These are phyloP conservation scores for Bisporella sp. DNA, from an alignment of 2,329 filamentous ascomycete species.

Conservation along the genomic window DNA sequence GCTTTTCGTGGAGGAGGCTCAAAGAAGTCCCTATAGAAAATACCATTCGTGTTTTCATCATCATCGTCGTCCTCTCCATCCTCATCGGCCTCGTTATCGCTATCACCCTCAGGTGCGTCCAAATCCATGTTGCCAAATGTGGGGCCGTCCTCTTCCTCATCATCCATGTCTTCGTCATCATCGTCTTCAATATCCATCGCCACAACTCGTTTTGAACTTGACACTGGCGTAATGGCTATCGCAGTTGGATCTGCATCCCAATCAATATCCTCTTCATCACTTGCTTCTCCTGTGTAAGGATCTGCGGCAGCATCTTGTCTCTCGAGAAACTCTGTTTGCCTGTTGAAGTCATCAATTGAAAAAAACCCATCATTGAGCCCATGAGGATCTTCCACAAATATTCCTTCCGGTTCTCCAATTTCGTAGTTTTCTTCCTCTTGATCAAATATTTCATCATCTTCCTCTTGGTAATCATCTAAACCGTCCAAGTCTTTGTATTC, in stretches of 20 bases:
- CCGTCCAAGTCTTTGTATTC: slow-evolving; percentile 17
- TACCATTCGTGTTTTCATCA: slow-evolving; percentile 70
- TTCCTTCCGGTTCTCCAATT: slow-evolving; percentile 42
- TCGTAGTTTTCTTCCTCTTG: slow-evolving; percentile 39
- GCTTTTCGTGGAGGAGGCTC: slow-evolving; percentile 72
- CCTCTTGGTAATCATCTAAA: slow-evolving; percentile 29
- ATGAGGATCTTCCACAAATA: slow-evolving; percentile 65
- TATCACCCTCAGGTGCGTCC: slow-evolving; percentile 63
- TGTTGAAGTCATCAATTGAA: slow-evolving; percentile 96
- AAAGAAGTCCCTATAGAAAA: slow-evolving; percentile 92
- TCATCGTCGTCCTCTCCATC: slow-evolving; percentile 50
- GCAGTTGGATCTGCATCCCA: slow-evolving; percentile 75
- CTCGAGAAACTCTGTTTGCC: slow-evolving; percentile 83
- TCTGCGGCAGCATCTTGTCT: slow-evolving; percentile 75
- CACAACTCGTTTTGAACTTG: slow-evolving; percentile 25
- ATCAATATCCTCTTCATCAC: slow-evolving; percentile 81
- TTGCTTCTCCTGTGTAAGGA: slow-evolving; percentile 63
- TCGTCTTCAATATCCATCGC: slow-evolving; percentile 28
- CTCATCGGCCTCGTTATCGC: slow-evolving; percentile 54
- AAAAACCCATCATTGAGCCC: slow-evolving; percentile 97
- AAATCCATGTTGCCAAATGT: slow-evolving; percentile 78
- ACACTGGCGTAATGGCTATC: slow-evolving; percentile 21
- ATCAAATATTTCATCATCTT: slow-evolving; percentile 29
- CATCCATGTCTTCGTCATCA: slow-evolving; percentile 43
- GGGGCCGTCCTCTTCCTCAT: slow-evolving; percentile 69